Conservation (phyloP, 345 rosid species). For the Populus euphratica region DNA sequence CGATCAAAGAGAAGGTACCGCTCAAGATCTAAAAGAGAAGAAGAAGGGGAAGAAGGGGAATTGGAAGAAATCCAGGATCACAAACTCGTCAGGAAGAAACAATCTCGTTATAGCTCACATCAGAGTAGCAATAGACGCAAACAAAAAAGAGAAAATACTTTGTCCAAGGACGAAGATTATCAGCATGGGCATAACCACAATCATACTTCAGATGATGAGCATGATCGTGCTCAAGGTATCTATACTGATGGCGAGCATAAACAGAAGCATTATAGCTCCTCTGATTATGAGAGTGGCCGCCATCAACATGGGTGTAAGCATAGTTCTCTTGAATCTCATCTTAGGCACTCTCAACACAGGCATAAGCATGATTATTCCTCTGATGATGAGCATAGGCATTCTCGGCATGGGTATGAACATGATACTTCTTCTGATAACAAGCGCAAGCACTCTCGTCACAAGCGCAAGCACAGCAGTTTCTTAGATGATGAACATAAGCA, state of each 20-base stretch:
- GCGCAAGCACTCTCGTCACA: slow-evolving; percentile 1
- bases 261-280: slow-evolving; percentile 28
- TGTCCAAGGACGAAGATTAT: slow-evolving; percentile 45
- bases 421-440: slow-evolving; percentile 3
- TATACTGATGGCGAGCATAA: slow-evolving; percentile 7
- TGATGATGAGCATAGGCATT: slow-evolving; percentile 29
- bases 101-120: slow-evolving; percentile 41
- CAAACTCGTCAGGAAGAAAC: slow-evolving; percentile 42
- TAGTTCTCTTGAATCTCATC: background rate
- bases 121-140: slow-evolving; percentile 43
- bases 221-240: background rate
- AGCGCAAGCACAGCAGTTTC: slow-evolving; percentile 22
- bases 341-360: slow-evolving; percentile 12
- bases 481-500: slow-evolving; percentile 26
- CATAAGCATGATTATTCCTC: slow-evolving; percentile 32
- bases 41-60: slow-evolving; percentile 37
- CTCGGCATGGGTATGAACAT: slow-evolving; percentile 3
- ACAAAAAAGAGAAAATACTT: slow-evolving; percentile 48
- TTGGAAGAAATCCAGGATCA: slow-evolving; percentile 38
- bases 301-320: slow-evolving; percentile 7
- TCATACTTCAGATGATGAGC: slow-evolving; percentile 36
- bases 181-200: slow-evolving; percentile 30
- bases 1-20: slow-evolving; percentile 76
- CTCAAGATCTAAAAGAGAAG: slow-evolving; percentile 42
- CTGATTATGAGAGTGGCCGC: slow-evolving; percentile 40